Evolutionary conservation across 2,329 filamentous ascomycete species (phyloP), one percentile per base, ranked within the genome.

Genomic region (Paraphaeosphaeria minitans): DNA sequence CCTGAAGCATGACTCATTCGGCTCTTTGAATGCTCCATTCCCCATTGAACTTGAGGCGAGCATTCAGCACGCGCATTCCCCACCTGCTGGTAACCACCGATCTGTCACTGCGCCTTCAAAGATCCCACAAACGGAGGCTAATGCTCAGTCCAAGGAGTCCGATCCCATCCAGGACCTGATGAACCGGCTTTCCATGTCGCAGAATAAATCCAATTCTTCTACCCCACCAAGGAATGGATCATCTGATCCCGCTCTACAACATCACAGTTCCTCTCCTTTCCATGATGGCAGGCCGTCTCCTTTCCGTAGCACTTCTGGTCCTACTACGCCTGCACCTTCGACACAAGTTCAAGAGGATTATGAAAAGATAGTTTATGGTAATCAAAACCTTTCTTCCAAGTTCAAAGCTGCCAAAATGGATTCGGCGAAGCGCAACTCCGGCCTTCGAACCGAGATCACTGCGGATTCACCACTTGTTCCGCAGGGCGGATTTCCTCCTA

Each of bases 11-110:
- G 76, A 78, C 37, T 78, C 79, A 41, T 82, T 82, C 58, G 78
- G 75, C 43, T 78, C 81, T 2, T 75, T 82, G 31, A 82, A 82
- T 53, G 84, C 83, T 24, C 83, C 91, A 31, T 90, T 92, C 59
- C 75, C 86, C 8, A 83, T 87, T 61, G 92, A 96, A 70, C 79
- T 93, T 47, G 87, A 80, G n/a, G 77, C 75, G 42, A 66, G 67
- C 29, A 63, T 51, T 56, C 66, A 60, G 48, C 56, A 56, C 35
- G 49, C 61, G 8, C 66, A 64, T 31, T 70, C 70, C 14, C 69
- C 72, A 22, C 61, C 69, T 4, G 60, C 62, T 48, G 56, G 53
- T 35, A 57, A 61, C 50, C 57, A 71, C 50, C 66, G 75, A 62
- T 68, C 74, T 58, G 58, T 67, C 54, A 71, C 74, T 59, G 67